These are phyloP conservation scores for Sphagnum fallax DNA, from an alignment of 228 moss, liverwort and hornwort species.

Conservation along the genomic window DNA sequence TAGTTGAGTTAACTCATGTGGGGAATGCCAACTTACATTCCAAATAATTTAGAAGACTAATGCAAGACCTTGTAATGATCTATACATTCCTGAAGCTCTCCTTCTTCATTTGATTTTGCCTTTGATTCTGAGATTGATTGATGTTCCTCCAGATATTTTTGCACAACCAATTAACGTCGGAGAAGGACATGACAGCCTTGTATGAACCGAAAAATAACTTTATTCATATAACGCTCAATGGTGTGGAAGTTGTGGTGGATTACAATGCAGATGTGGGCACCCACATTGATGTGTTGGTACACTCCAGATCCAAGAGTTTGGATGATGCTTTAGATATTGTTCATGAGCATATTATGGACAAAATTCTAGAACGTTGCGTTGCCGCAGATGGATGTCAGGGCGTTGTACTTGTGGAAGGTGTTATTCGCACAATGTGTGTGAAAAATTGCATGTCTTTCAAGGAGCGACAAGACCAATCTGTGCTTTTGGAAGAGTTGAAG, in stretches of 20 bases:
- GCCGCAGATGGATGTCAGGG: background rate
- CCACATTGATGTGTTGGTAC: background rate
- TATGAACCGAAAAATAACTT: background rate
- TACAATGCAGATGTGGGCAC: background rate
- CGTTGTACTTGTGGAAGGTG: background rate
- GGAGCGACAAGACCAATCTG: background rate
- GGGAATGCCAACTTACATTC: no score
- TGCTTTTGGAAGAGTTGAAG: background rate
- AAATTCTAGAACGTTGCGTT: background rate
- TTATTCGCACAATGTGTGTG: background rate
- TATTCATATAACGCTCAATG: background rate
- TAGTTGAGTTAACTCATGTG: no score
- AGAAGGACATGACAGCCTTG: no score
- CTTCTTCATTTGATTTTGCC: background rate
- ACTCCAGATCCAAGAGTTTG: background rate
- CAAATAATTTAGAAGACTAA: background rate
- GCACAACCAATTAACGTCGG: background rate
- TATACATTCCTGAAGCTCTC: background rate
- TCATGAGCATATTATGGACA: background rate
- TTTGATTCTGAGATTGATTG: background rate
- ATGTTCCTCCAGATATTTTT: background rate
- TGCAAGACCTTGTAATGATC: background rate
- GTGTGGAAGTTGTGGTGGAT: background rate
- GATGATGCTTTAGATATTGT: background rate
- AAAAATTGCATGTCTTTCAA: background rate